Conservation (phyloP, 2,329 filamentous ascomycete genomes). For the Stachybotrys echinatus region DNA sequence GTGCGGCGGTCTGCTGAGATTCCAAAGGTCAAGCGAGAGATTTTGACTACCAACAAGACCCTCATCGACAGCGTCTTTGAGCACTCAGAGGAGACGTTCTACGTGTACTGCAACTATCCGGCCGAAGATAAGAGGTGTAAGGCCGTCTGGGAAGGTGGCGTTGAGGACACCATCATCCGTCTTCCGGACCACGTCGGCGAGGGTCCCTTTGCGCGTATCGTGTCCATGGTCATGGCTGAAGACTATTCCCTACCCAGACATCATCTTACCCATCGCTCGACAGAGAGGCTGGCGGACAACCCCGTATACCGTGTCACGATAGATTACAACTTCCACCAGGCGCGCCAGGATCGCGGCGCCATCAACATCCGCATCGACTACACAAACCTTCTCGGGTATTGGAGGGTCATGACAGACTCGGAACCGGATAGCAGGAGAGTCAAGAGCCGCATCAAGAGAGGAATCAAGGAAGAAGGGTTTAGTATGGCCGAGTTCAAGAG, state of each 20-base stretch:
- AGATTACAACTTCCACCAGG: conserved; percentile 24
- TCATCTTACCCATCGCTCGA: neutral
- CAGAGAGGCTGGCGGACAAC: conserved; percentile 1
- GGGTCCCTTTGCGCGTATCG: conserved; percentile 17
- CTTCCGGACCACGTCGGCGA: conserved; percentile 17
- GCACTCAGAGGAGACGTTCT: conserved; percentile 16
- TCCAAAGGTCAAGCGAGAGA: conserved; percentile 10
- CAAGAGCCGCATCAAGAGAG: neutral
- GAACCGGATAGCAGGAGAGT: neutral
- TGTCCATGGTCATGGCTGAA: conserved; percentile 10
- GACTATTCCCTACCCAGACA: conserved; percentile 5
- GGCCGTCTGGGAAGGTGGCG: conserved; percentile 11
- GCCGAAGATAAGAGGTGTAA: conserved; percentile 11
- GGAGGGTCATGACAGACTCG: conserved; percentile 16
- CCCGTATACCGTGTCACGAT: conserved; percentile 21
- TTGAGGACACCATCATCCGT: conserved; percentile 16
- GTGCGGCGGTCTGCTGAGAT: conserved; percentile 5
- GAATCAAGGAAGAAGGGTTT: neutral
- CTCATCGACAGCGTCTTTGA: conserved; percentile 18
- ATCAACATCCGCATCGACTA: conserved; percentile 27
- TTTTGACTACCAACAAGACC: conserved; percentile 19
- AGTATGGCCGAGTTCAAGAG: too few species aligned
- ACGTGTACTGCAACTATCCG: conserved; percentile 22
- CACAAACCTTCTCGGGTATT: conserved; percentile 24
- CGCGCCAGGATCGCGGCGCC: conserved; percentile 15